These are phyloP conservation scores for Fraxinus baroniana DNA, from an alignment of 305 asterid genomes.

Conservation along the genomic window DNA sequence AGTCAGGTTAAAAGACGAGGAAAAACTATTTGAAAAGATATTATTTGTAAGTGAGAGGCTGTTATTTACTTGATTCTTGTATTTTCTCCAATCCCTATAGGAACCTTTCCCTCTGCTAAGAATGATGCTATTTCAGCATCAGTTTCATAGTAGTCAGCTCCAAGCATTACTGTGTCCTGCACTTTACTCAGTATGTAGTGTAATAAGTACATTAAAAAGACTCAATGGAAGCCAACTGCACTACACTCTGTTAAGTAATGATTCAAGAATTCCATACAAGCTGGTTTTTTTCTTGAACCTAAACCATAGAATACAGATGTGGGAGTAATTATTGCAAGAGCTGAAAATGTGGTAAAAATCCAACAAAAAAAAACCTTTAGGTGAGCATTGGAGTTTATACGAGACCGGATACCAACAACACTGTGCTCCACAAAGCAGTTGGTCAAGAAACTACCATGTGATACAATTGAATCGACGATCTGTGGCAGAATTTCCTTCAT, in stretches of 20 bases:
- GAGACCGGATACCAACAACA: slow-evolving; percentile 84
- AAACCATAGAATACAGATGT: not conserved
- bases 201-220: not conserved
- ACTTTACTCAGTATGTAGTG: not conserved
- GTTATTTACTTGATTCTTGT: slow-evolving; percentile 72
- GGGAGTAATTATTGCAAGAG: not conserved
- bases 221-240: not conserved
- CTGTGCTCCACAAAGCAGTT: slow-evolving; percentile 81
- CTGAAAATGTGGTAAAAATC: not conserved
- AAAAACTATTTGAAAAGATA: not conserved
- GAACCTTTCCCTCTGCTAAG: slow-evolving; percentile 81
- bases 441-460: slow-evolving; percentile 89
- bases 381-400: slow-evolving; percentile 73
- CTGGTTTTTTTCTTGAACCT: not conserved
- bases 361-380: slow-evolving; percentile 47
- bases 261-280: not conserved
- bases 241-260: not conserved
- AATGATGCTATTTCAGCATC: slow-evolving; percentile 65
- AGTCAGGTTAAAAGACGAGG: slow-evolving; percentile 20
- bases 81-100: slow-evolving; percentile 88
- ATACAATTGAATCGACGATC: slow-evolving; percentile 84
- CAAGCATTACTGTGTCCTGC: slow-evolving; percentile 95
- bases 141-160: slow-evolving; percentile 91
- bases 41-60: slow-evolving; percentile 12
- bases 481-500: slow-evolving; percentile 35